These are phyloP conservation scores for Colletotrichum paranaense DNA, from an alignment of 2,329 filamentous ascomycete species.

Conservation along the genomic window DNA sequence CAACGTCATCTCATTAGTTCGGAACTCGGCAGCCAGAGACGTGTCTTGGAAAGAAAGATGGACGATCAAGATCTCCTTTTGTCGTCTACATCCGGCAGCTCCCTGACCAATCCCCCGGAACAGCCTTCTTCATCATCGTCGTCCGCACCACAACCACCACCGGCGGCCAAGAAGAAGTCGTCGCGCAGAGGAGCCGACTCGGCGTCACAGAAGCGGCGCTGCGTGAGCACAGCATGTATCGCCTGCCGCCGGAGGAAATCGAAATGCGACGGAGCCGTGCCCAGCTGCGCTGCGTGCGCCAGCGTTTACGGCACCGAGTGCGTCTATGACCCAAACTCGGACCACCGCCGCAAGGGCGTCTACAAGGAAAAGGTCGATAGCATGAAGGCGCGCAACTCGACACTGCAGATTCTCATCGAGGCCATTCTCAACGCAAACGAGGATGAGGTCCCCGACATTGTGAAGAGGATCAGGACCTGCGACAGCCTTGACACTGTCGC, in stretches of 20 bases:
- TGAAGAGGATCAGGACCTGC: constrained; percentile 89
- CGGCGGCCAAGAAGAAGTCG: constrained; percentile 56
- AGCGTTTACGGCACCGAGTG: constrained; percentile 93
- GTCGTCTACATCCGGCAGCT: constrained; percentile 1
- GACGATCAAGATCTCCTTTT: constrained; percentile 16
- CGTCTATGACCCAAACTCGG: constrained; percentile 95
- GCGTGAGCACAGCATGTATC: constrained; percentile 87
- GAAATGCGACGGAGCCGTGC: constrained; percentile 92
- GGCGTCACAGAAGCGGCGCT: constrained; percentile 73
- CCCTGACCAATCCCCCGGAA: background rate
- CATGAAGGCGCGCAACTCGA: constrained; percentile 87
- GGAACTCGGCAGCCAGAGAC: background rate
- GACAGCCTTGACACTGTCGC: constrained; percentile 72
- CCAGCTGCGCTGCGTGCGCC: constrained; percentile 94
- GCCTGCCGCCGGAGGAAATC: constrained; percentile 83
- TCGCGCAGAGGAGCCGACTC: constrained; percentile 61
- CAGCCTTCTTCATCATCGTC: constrained; percentile 1
- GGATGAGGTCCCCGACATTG: constrained; percentile 83
- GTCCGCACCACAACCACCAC: constrained; percentile 5
- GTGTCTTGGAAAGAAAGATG: constrained; percentile 3
- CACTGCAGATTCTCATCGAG: constrained; percentile 91
- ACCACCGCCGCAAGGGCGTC: constrained; percentile 95
- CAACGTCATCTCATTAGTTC: background rate
- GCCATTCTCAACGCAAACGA: constrained; percentile 92
- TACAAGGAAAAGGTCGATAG: constrained; percentile 94